Evolutionary conservation across 2,329 filamentous ascomycete genomes (phyloP), one percentile per base, ranked within the genome.

Genomic region (Diplocarpon mali): DNA sequence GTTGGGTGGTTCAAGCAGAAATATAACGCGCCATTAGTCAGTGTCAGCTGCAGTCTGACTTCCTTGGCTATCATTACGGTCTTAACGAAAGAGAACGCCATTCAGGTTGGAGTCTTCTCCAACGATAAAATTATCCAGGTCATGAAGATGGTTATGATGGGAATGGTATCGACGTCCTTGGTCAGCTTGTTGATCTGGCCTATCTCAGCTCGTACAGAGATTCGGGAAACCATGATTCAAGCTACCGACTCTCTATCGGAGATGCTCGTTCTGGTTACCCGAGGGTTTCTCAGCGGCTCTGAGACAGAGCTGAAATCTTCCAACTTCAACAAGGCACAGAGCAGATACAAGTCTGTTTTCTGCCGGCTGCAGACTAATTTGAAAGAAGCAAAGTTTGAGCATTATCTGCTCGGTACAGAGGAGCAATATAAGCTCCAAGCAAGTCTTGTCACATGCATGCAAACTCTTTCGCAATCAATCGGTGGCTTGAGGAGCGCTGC

Each of bases 401-500:
- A 95, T 59, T 95, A 85, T 58, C 68, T 89, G 2, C 63, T 87
- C 4, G 90, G 90, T 1, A 80, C 77, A 2, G 89, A 95, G 61
- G 74, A 73, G 44, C 75, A 90, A 50, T 93, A 93, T 61, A 72
- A 74, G 31, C 72, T 93, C 2, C 85, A 95, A 57, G 81, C 82
- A 52, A 79, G 76, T 17, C 73, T 96, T 3, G 83, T 90, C 36
- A 83, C 86, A 58, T 90, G 85, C 53, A 76, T 96, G 57, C 86
- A 94, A 61, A 80, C 78, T 38, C 72, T 96, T 24, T 81, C 86
- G 4, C 89, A 95, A 61, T 88, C 87, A 53, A 82, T 95, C 52
- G 89, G 90, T 62, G 92, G 90, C 7, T 68, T 98, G 57, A 76
- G 88, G 53, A 95, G 88, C 68, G 88, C 92, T 29, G 85, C 92